These are phyloP conservation scores for Tetracladium setigerum DNA, from an alignment of 495 filamentous ascomycete genomes.

Conservation along the genomic window DNA sequence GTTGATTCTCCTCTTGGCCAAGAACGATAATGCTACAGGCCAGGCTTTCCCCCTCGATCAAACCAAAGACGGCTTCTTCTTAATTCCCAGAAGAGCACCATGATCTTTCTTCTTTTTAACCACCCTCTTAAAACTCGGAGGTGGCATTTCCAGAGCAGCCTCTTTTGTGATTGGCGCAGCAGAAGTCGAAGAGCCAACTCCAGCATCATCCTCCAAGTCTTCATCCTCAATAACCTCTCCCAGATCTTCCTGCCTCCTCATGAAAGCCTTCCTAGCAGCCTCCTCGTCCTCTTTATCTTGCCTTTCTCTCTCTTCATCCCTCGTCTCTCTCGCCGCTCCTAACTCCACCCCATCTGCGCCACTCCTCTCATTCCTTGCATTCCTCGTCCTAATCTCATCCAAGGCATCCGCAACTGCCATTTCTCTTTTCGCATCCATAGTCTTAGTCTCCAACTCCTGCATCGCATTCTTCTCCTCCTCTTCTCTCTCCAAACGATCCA, in stretches of 20 bases:
- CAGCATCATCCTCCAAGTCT: slow-evolving; percentile 22
- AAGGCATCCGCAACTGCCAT: slow-evolving; percentile 96
- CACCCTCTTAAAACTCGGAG: slow-evolving; percentile 67
- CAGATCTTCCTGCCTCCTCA: slow-evolving; percentile 36
- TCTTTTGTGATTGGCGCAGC: slow-evolving; percentile 25
- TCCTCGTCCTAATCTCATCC: slow-evolving; percentile 88
- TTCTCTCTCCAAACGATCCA: slow-evolving; percentile 77
- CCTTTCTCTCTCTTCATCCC: slow-evolving; percentile 52
- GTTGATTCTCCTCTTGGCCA: too few relatives aligned
- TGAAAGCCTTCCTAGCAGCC: slow-evolving; percentile 72
- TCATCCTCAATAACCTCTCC: slow-evolving; percentile 35
- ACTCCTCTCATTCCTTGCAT: slow-evolving; percentile 75
- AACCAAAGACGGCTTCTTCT: slow-evolving; percentile 65
- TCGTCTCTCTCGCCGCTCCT: slow-evolving; percentile 36
- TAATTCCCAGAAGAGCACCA: slow-evolving; percentile 70
- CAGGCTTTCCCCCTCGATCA: slow-evolving; percentile 16
- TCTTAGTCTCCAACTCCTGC: slow-evolving; percentile 75
- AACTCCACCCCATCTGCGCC: slow-evolving; percentile 48
- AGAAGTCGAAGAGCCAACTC: slow-evolving; percentile 5
- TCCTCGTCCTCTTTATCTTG: slow-evolving; percentile 83
- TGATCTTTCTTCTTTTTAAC: slow-evolving; percentile 82
- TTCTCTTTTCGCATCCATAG: slow-evolving; percentile 86
- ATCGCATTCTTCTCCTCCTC: slow-evolving; percentile 64
- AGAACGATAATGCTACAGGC: too few relatives aligned
- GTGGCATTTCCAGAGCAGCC: slow-evolving; percentile 31